phyloP scores from a whole-genome alignment of 192 early-diverging fungal species.

The Entomortierella beljakovae region DNA sequence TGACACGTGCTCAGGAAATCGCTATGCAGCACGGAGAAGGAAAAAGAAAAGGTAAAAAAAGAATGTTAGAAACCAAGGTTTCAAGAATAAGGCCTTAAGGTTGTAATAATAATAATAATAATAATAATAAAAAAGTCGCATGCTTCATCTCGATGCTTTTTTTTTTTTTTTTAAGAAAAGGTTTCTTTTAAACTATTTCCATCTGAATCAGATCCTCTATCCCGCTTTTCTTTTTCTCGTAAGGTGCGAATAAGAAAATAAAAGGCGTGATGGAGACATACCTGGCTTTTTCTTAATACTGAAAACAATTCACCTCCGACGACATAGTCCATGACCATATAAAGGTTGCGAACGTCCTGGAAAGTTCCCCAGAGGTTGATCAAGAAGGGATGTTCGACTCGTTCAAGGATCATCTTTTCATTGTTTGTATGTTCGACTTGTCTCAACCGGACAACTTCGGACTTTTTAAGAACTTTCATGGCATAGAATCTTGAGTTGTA shows the following conservation, averaged over 20 bases:
- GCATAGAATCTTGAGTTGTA: slow-evolving; percentile 86
- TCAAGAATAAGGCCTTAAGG: no score
- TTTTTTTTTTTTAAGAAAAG: neutral
- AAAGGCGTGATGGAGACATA: slow-evolving; percentile 10
- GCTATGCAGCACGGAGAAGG: slow-evolving; percentile 41
- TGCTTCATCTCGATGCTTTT: neutral
- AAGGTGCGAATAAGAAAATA: neutral
- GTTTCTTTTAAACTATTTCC: neutral
- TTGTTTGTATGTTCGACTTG: slow-evolving; percentile 98
- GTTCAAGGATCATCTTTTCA: slow-evolving; percentile 90
- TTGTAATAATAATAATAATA: no score
- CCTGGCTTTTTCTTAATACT: slow-evolving; percentile 76
- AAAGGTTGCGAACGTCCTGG: slow-evolving; percentile 89
- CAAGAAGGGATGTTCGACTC: slow-evolving; percentile 87
- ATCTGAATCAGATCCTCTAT: neutral
- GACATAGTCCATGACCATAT: slow-evolving; percentile 94
- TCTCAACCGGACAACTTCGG: slow-evolving; percentile 90
- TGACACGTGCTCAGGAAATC: slow-evolving; percentile 80
- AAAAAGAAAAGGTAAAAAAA: neutral
- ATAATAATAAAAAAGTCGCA: neutral
- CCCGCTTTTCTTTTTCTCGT: neutral
- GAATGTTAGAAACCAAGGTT: no score
- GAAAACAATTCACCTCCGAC: slow-evolving; percentile 92
- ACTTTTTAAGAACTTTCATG: slow-evolving; percentile 95
- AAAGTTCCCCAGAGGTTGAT: slow-evolving; percentile 91